These are phyloP conservation scores for Linum lewisii DNA, from an alignment of 345 rosid species.

Conservation along the genomic window DNA sequence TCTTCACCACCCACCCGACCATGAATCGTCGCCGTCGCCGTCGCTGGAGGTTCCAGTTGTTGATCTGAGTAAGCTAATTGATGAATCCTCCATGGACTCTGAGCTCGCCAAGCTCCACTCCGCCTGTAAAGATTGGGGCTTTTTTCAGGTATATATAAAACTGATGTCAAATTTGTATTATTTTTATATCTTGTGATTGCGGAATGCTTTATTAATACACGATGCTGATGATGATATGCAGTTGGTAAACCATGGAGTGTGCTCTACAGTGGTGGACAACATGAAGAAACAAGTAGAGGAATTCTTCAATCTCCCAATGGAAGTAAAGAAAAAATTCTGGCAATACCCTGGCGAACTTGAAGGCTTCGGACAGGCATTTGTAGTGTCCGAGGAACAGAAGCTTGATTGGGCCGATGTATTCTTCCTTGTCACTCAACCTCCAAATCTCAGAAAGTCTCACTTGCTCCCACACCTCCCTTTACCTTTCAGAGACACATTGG, in stretches of 20 bases:
- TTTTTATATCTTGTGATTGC: too few relatives aligned
- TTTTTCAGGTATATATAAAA: slow-evolving; percentile 17
- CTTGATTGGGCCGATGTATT: slow-evolving; percentile 27
- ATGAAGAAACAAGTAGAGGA: slow-evolving; percentile 10
- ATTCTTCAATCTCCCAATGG: slow-evolving; percentile 24
- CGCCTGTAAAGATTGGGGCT: background rate
- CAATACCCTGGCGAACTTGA: slow-evolving; percentile 20
- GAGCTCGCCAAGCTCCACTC: background rate
- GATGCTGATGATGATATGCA: too few relatives aligned
- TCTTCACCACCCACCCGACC: background rate
- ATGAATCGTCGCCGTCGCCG: background rate
- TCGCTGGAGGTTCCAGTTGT: slow-evolving; percentile 22
- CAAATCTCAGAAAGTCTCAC: slow-evolving; percentile 5
- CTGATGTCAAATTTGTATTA: background rate
- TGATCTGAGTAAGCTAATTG: slow-evolving; percentile 25
- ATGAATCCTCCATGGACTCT: background rate
- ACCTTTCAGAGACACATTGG: slow-evolving; percentile 17
- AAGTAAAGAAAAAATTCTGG: slow-evolving; percentile 21
- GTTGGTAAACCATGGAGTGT: slow-evolving; percentile 17
- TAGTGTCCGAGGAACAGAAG: slow-evolving; percentile 4
- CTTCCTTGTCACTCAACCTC: slow-evolving; percentile 20
- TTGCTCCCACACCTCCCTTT: background rate
- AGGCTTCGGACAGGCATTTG: slow-evolving; percentile 26
- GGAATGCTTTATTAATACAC: too few relatives aligned
- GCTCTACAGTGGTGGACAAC: slow-evolving; percentile 10